Base-by-base conservation (phyloP, 306 rosid species). In the Begonia peltatifolia region DNA sequence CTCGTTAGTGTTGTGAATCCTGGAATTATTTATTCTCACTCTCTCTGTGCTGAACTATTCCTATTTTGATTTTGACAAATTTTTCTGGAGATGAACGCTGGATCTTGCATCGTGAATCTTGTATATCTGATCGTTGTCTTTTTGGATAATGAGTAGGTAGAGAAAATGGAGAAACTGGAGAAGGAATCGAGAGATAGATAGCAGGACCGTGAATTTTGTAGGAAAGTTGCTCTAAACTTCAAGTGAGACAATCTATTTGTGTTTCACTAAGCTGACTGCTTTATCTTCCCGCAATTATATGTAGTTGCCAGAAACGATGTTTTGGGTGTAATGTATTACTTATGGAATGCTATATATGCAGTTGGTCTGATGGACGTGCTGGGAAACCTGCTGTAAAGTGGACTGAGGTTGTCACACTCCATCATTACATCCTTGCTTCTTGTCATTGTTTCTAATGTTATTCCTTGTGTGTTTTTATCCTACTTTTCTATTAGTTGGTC, bases 361-460 rank as follows among this genome's bases (percentile, higher is more conserved):
- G 96, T 68, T 80, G 74, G 55, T 83, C 94, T 0, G 61, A 87
- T 20, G 99, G 75, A 63, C 96, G 96, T 53, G 95, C 96, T 42
- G 99, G 94, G 61, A 86, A 90, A 43, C 96, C 99, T 15, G 16
- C 74, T 46, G 16, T 90, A 53, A 90, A 79, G 69, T 83, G 93
- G 94, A 69, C 64, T 6, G 86, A 90, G 93, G 96, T 90, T 46
- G 41, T 52, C 62, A 7, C 47, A 41, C 1, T 46, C 0, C 57
- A 50, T 53, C 16, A 18, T 12, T 38, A 59, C 47, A 30, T 30
- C 38, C 9, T 30, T 30, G 38, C 12, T 16, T 52, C 18, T 2
- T n/a, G 50, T 12, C 42, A 46, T 11, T 51, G 14, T 17, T 49
- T 20, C 23, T 65, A 16, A 13, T 12, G 52, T 41, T 8, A 44